These are phyloP conservation scores for Gloeophyllum trabeum DNA, from an alignment of 768 basidiomycete species.

Conservation along the genomic window DNA sequence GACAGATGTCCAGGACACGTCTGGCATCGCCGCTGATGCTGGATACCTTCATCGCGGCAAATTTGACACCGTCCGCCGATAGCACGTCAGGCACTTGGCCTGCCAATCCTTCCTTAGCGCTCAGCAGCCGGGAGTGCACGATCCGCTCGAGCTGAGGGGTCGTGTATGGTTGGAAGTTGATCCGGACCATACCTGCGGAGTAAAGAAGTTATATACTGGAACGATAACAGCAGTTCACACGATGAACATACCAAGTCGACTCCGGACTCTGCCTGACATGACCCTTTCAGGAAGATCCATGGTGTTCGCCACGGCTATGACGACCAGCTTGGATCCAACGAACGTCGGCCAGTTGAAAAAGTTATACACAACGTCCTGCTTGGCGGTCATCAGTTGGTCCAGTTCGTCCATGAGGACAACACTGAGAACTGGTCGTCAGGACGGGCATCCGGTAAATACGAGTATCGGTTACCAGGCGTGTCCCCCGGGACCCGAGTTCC, in stretches of 20 bases:
- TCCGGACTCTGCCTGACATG: slow-evolving; percentile 85
- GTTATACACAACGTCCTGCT: slow-evolving; percentile 98
- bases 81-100: slow-evolving; percentile 43
- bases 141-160: slow-evolving; percentile 74
- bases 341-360: slow-evolving; percentile 99
- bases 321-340: slow-evolving; percentile 77
- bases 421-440: slow-evolving; percentile 27
- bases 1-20: slow-evolving; percentile 85
- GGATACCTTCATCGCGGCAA: slow-evolving; percentile 73
- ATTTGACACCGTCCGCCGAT: slow-evolving; percentile 62
- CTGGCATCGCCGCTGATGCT: slow-evolving; percentile 89
- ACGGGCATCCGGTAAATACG: slow-evolving; percentile 3
- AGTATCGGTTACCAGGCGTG: slow-evolving; percentile 69
- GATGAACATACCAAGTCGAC: slow-evolving; percentile 62
- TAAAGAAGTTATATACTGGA: neutral
- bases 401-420: slow-evolving; percentile 98
- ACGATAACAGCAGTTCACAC: neutral
- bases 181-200: slow-evolving; percentile 69
- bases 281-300: slow-evolving; percentile 96
- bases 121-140: slow-evolving; percentile 68
- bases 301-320: slow-evolving; percentile 95
- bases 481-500: slow-evolving; percentile 58
- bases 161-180: slow-evolving; percentile 87
- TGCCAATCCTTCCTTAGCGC: slow-evolving; percentile 39
- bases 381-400: slow-evolving; percentile 90